Percentiles rank a stretch among this genome's conserved stretches.
Conservation (phyloP, 2,329 filamentous ascomycete species). For the Penicillium sp. region DNA sequence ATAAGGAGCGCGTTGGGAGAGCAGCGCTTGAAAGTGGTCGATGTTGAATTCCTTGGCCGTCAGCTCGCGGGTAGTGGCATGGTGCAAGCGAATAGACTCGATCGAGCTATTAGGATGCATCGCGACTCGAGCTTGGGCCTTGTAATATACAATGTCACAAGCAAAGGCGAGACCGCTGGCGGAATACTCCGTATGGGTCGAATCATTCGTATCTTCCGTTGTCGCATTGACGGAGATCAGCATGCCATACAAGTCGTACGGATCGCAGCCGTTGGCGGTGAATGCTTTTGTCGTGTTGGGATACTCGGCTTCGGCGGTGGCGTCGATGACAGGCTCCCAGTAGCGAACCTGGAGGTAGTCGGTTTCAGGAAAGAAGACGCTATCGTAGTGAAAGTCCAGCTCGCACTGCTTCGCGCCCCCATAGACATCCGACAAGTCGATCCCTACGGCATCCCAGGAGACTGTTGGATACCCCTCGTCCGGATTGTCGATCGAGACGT, state of each 20-base stretch:
- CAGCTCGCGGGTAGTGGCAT: constrained; percentile 23
- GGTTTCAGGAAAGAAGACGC: constrained; percentile 31
- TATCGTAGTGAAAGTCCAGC: constrained; percentile 36
- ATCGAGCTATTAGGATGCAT: constrained; percentile 43
- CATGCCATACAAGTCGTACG: constrained; percentile 39
- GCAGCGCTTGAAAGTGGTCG: constrained; percentile 34
- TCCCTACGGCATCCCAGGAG: constrained; percentile 34
- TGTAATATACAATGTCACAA: constrained; percentile 35
- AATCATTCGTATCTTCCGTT: not conserved
- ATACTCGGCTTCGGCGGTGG: constrained; percentile 10
- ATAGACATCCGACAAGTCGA: constrained; percentile 24
- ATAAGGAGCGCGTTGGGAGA: constrained; percentile 36
- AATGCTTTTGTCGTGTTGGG: constrained; percentile 27
- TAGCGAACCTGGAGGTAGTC: constrained; percentile 40
- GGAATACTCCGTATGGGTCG: constrained; percentile 19
- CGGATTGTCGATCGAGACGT: constrained; percentile 27
- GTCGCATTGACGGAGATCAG: constrained; percentile 37
- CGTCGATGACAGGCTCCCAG: constrained; percentile 36
- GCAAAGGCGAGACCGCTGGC: constrained; percentile 36
- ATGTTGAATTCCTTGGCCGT: constrained; percentile 33
- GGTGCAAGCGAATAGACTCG: constrained; percentile 26
- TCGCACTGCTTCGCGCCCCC: constrained; percentile 23
- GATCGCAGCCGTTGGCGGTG: constrained; percentile 30
- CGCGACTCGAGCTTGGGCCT: constrained; percentile 31
- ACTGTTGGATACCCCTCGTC: constrained; percentile 19